Evolutionary conservation across 2,329 filamentous ascomycete genomes (phyloP).

Genomic region (Aspergillus sp.): DNA sequence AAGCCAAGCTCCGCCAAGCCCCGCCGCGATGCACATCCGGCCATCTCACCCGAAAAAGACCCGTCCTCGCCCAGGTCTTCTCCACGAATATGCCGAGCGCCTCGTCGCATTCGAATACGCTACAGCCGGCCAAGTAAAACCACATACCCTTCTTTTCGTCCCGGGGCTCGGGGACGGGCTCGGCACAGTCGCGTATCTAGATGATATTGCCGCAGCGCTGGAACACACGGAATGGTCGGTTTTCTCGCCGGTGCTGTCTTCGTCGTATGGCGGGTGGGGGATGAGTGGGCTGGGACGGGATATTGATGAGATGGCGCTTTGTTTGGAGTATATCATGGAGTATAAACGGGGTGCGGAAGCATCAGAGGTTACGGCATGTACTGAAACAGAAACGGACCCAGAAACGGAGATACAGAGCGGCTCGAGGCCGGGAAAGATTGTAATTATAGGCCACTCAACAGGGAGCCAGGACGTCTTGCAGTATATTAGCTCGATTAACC

Average conservation of each 20-base stretch:
- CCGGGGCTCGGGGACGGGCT: conserved; percentile 61
- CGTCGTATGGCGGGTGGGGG: conserved; percentile 57
- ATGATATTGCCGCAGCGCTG: conserved; percentile 51
- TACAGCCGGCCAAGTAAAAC: conserved; percentile 20
- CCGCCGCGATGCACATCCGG: background rate
- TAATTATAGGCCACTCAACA: conserved; percentile 69
- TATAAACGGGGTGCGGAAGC: conserved; percentile 26
- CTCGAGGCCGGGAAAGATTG: conserved; percentile 51
- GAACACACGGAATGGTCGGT: conserved; percentile 53
- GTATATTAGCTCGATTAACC: conserved; percentile 54
- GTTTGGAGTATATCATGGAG: conserved; percentile 52
- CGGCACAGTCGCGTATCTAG: conserved; percentile 55
- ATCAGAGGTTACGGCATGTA: no score
- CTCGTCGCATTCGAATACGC: conserved; percentile 6
- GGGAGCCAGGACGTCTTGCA: conserved; percentile 69
- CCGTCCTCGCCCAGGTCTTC: background rate
- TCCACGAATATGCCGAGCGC: conserved; percentile 2
- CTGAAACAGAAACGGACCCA: no score
- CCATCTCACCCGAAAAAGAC: background rate
- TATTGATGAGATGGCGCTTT: conserved; percentile 53
- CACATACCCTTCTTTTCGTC: conserved; percentile 57
- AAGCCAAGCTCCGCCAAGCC: background rate
- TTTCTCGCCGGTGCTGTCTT: conserved; percentile 52
- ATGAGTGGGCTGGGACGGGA: conserved; percentile 54
- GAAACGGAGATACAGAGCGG: no score